A percentile compares a stretch with the other conserved stretches of the same genome.
These are phyloP conservation scores for Leavenworthia alabamica DNA, from an alignment of 345 rosid genomes.

Conservation along the genomic window DNA sequence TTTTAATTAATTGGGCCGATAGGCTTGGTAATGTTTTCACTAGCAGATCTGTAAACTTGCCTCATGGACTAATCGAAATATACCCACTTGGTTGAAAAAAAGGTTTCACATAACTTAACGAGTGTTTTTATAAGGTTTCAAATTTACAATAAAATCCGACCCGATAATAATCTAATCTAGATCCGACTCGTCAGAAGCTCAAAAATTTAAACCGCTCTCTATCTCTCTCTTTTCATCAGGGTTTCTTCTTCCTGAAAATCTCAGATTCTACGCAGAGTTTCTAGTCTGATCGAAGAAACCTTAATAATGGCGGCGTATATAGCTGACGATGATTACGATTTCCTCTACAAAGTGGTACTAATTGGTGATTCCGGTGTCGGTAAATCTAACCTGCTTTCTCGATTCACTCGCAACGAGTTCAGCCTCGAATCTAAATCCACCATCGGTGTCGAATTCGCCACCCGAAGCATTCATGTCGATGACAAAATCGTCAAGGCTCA, in stretches of 20 bases:
- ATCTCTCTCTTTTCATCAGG: no score
- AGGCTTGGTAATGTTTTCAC: no score
- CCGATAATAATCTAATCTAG: not conserved
- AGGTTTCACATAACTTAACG: no score
- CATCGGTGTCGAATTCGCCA: conserved; percentile 82
- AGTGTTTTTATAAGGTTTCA: no score
- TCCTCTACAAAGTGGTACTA: conserved; percentile 64
- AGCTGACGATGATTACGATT: conserved; percentile 86
- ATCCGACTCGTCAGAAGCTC: conserved; percentile 7
- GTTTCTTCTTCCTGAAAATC: not conserved
- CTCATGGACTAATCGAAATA: no score
- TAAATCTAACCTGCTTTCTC: conserved; percentile 63
- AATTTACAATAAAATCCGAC: not conserved
- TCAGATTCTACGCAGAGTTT: not conserved
- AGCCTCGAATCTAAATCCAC: conserved; percentile 83
- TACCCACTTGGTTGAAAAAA: no score
- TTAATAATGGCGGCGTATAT: conserved; percentile 53
- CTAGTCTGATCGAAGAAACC: conserved; percentile 4
- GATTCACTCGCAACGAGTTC: conserved; percentile 75
- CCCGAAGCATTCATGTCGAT: conserved; percentile 65
- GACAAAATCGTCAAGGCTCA: conserved; percentile 79
- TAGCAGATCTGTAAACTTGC: no score
- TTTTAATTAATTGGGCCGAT: no score
- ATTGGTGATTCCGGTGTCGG: conserved; percentile 88
- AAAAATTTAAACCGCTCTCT: conserved; percentile 20